These are phyloP conservation scores for Cytospora mali DNA, from an alignment of 2,329 filamentous ascomycete genomes.

Conservation along the genomic window DNA sequence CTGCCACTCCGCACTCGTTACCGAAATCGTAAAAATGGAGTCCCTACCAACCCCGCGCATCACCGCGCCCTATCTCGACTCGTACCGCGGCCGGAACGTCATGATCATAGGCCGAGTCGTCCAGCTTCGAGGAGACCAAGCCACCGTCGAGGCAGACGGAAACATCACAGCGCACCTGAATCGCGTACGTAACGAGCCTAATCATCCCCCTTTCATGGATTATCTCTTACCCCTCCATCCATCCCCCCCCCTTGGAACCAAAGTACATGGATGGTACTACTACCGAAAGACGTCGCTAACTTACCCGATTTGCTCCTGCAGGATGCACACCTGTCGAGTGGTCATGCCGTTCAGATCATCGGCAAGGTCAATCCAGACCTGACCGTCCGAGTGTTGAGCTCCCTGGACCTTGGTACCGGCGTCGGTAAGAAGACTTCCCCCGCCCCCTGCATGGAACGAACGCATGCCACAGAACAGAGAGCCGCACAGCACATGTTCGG, in stretches of 20 bases:
- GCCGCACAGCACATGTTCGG: constrained; percentile 2
- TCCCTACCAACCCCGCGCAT: constrained; percentile 76
- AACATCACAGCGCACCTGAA: constrained; percentile 75
- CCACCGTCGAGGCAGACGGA: constrained; percentile 79
- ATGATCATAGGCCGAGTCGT: constrained; percentile 85
- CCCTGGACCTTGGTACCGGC: constrained; percentile 67
- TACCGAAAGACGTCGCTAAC: background rate
- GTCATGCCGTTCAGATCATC: constrained; percentile 75
- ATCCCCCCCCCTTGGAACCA: too few relatives aligned
- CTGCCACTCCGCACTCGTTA: too few relatives aligned
- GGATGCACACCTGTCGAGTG: constrained; percentile 71
- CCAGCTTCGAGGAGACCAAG: constrained; percentile 78
- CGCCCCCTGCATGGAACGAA: background rate
- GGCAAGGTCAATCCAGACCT: constrained; percentile 78
- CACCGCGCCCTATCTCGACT: constrained; percentile 76
- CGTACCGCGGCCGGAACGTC: constrained; percentile 74
- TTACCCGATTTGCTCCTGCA: constrained; percentile 41
- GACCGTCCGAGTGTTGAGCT: constrained; percentile 69
- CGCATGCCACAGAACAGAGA: background rate
- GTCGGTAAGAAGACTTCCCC: constrained; percentile 60
- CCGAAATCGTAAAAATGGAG: constrained; percentile 59
- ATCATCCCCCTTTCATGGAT: background rate
- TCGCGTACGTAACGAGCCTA: constrained; percentile 46
- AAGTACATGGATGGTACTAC: too few relatives aligned
- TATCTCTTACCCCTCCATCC: background rate